A percentile compares a stretch with the other conserved stretches of the same genome.
phyloP scores from a whole-genome alignment of 2,329 filamentous ascomycete genomes.

The Monosporascus sp. region DNA sequence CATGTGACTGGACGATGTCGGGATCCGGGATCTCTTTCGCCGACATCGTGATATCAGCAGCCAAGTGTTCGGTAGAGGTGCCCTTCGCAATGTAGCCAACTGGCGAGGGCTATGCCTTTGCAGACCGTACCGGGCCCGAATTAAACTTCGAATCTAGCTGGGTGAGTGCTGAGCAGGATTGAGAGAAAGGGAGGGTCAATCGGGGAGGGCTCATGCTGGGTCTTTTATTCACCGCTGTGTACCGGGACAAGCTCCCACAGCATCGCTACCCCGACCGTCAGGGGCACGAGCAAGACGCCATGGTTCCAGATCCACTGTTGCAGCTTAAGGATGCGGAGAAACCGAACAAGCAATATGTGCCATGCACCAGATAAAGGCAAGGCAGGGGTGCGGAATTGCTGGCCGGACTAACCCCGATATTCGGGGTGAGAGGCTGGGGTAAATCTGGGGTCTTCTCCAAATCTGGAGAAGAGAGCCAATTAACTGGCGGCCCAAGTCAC shows the following conservation, averaged over 20 bases:
- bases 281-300: no score
- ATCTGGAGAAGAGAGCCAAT: neutral
- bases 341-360: no score
- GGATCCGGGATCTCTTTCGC: constrained; percentile 21
- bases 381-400: no score
- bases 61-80: neutral
- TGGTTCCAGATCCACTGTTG: no score
- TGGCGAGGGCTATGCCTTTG: neutral
- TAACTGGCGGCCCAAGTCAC: neutral
- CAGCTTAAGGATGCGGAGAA: no score
- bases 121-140: neutral
- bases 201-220: neutral
- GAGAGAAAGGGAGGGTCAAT: neutral
- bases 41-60: constrained; percentile 17
- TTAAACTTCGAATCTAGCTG: neutral
- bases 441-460: neutral
- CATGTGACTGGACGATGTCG: constrained; percentile 17
- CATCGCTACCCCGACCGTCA: neutral
- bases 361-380: no score
- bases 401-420: neutral
- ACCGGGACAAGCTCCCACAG: neutral
- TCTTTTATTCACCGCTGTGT: neutral
- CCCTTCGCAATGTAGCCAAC: neutral
- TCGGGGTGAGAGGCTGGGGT: neutral
- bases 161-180: neutral